Conservation (phyloP, 2,329 filamentous ascomycete species). For the Rhexocercosporidium sp. region DNA sequence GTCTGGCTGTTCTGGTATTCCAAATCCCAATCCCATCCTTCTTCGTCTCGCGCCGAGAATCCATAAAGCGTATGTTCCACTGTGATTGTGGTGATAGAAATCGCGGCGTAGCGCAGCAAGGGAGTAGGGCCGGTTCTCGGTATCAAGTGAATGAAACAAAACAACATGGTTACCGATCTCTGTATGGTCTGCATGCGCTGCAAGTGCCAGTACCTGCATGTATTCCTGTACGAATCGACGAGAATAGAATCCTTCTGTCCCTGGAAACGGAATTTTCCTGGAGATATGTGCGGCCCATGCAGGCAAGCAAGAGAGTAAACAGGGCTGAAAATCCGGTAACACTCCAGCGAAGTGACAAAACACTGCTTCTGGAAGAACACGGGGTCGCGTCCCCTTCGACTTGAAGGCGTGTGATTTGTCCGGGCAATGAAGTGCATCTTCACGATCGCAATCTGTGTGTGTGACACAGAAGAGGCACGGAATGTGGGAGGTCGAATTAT, state of each 20-base stretch:
- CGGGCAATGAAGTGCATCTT: neutral
- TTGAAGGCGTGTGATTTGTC: neutral
- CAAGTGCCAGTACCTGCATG: slow-evolving; percentile 10
- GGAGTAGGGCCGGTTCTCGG: neutral
- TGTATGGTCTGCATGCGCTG: neutral
- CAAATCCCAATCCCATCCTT: neutral
- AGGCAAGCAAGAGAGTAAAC: neutral
- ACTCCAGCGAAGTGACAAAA: neutral
- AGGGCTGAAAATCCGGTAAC: slow-evolving; percentile 3
- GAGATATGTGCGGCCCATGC: neutral
- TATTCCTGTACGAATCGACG: slow-evolving; percentile 1
- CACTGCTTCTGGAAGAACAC: neutral
- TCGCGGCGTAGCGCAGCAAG: neutral
- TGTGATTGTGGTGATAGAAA: neutral
- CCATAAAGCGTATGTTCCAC: neutral
- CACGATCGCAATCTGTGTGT: neutral
- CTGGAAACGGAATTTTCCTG: neutral
- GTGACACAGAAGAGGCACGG: slow-evolving; percentile 6
- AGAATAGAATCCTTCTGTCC: neutral
- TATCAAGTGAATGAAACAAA: slow-evolving; percentile 5
- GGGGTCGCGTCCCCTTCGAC: neutral
- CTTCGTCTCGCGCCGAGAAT: neutral
- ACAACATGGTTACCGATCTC: neutral
- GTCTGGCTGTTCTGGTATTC: neutral
- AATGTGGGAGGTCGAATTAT: neutral